These are phyloP conservation scores for Phytophthora cryptogea DNA, from an alignment of 352 stramenopile genomes.

Conservation along the genomic window DNA sequence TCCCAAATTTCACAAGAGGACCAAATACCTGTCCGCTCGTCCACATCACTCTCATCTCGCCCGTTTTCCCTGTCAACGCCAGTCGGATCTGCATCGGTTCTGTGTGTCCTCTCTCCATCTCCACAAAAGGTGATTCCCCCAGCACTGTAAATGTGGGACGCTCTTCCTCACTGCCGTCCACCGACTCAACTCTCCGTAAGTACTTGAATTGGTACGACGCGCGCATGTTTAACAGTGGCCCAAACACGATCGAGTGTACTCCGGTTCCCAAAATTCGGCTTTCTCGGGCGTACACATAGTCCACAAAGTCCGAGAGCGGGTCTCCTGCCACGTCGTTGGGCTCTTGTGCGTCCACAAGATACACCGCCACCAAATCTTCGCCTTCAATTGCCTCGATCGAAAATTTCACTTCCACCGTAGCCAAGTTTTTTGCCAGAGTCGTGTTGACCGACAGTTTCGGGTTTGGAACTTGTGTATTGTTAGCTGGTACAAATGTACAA, in stretches of 20 bases:
- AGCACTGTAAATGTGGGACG: conserved; percentile 21
- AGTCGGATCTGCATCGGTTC: conserved; percentile 46
- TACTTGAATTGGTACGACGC: conserved; percentile 35
- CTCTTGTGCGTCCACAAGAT: conserved; percentile 30
- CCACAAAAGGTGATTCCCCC: conserved; percentile 38
- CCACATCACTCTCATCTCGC: conserved; percentile 53
- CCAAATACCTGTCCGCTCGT: conserved; percentile 37
- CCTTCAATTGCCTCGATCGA: conserved; percentile 5
- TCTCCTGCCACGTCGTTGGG: conserved; percentile 11
- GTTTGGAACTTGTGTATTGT: conserved; percentile 15
- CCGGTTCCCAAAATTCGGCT: conserved; percentile 8
- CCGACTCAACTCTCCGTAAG: conserved; percentile 19
- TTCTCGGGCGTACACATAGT: conserved; percentile 28
- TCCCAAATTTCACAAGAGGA: conserved; percentile 41
- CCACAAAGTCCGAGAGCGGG: conserved; percentile 27
- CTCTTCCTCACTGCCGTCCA: conserved; percentile 3
- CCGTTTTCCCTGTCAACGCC: conserved; percentile 28
- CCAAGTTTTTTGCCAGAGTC: conserved; percentile 21
- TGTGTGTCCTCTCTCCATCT: conserved; percentile 34
- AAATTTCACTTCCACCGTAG: conserved; percentile 23
- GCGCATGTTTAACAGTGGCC: conserved; percentile 29
- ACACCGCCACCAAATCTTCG: conserved; percentile 29
- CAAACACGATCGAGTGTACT: conserved; percentile 19
- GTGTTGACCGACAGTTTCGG: conserved; percentile 28
- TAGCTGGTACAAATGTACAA: conserved; percentile 22